Conservation (phyloP, 1,284 basidiomycete species). For the Neonothopanus nambi region DNA sequence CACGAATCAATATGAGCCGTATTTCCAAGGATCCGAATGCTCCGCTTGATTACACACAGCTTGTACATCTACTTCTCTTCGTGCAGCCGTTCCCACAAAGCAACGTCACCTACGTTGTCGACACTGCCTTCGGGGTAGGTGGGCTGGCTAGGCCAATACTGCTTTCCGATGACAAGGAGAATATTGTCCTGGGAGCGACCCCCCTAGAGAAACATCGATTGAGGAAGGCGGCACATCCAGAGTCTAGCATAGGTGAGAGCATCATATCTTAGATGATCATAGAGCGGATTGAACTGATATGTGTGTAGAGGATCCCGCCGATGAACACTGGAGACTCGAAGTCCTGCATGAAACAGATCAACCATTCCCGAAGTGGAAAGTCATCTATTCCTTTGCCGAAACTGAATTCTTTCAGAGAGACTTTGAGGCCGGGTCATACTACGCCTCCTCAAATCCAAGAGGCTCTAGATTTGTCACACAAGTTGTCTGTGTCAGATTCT, state of each 20-base stretch:
- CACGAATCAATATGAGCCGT: constrained; percentile 7
- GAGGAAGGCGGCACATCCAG: constrained; percentile 20
- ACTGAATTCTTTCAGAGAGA: constrained; percentile 35
- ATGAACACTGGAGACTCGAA: constrained; percentile 31
- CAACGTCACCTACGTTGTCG: constrained; percentile 36
- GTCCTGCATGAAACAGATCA: constrained; percentile 26
- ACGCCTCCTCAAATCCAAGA: constrained; percentile 12
- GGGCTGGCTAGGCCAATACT: constrained; percentile 35
- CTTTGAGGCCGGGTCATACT: constrained; percentile 29
- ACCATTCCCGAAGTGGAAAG: constrained; percentile 9
- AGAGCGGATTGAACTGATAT: background rate
- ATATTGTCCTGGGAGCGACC: constrained; percentile 23
- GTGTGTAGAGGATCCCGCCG: background rate
- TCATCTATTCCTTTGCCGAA: constrained; percentile 36
- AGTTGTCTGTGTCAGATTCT: constrained; percentile 30
- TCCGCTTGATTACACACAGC: constrained; percentile 20
- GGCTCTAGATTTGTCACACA: constrained; percentile 31
- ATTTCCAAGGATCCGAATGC: constrained; percentile 24
- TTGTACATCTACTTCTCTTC: constrained; percentile 36
- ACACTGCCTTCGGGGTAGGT: constrained; percentile 19
- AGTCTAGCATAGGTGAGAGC: constrained; percentile 28
- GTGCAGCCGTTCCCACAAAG: constrained; percentile 35
- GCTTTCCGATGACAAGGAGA: constrained; percentile 26
- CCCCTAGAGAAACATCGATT: constrained; percentile 32
- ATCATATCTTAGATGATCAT: no score